Conservation (phyloP, 1,139 yeast genomes). For the Torulaspora pretoriensis region DNA sequence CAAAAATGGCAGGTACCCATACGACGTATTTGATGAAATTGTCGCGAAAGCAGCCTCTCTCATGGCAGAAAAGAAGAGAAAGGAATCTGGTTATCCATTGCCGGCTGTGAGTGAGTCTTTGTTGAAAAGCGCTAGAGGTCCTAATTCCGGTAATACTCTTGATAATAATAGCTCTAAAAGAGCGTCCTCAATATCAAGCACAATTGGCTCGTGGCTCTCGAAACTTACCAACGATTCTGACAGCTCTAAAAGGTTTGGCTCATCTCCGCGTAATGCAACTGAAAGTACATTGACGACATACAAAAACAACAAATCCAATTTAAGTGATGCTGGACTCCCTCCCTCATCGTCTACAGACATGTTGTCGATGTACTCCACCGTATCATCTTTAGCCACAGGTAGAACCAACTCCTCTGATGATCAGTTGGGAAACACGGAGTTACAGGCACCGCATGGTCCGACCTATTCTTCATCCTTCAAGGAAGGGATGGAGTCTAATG, state of each 20-base stretch:
- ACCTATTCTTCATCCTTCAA: not conserved
- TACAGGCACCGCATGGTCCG: not conserved
- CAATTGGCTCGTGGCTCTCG: slow-evolving; percentile 18
- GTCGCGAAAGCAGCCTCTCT: slow-evolving; percentile 20
- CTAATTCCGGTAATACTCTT: not conserved
- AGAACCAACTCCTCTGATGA: slow-evolving; percentile 12
- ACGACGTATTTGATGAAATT: slow-evolving; percentile 30
- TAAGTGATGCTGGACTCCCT: slow-evolving; percentile 5
- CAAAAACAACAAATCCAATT: not conserved
- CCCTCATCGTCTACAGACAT: slow-evolving; percentile 19
- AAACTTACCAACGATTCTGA: slow-evolving; percentile 10
- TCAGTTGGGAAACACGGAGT: not conserved
- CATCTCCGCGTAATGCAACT: slow-evolving; percentile 1
- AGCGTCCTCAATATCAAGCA: slow-evolving; percentile 10
- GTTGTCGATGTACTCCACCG: slow-evolving; percentile 24
- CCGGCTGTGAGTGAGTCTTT: slow-evolving; percentile 5
- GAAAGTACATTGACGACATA: not conserved
- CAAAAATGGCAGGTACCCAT: slow-evolving; percentile 28
- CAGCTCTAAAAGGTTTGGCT: not conserved
- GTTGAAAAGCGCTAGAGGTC: not conserved
- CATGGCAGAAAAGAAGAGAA: slow-evolving; percentile 20
- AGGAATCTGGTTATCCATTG: slow-evolving; percentile 8
- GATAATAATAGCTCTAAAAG: not conserved
- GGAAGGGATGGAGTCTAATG: slow-evolving; percentile 3
- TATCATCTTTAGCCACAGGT: slow-evolving; percentile 18